Conservation (phyloP, 2,329 filamentous ascomycete species). For the Ophidiomyces ophidiicola region DNA sequence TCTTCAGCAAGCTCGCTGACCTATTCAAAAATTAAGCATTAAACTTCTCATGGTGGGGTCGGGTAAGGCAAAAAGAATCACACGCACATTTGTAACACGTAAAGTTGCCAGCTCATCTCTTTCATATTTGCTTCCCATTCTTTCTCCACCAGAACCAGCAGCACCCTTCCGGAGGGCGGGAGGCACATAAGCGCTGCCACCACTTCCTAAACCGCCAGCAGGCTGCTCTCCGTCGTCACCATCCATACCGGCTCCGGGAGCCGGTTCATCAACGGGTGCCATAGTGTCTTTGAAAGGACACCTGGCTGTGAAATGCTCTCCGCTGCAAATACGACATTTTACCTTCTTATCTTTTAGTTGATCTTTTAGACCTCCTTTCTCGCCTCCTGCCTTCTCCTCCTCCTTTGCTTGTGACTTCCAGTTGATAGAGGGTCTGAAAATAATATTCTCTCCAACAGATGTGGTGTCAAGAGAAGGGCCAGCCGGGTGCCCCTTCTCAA, state of each 20-base stretch:
- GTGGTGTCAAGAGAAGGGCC: slow-evolving; percentile 85
- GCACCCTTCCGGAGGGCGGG: slow-evolving; percentile 71
- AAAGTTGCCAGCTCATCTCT: slow-evolving; percentile 92
- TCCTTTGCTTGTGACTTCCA: slow-evolving; percentile 87
- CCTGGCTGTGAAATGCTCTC: slow-evolving; percentile 97
- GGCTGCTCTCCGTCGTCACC: slow-evolving; percentile 36
- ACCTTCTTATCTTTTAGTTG: slow-evolving; percentile 96
- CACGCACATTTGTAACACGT: slow-evolving; percentile 88
- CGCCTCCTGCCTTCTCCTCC: slow-evolving; percentile 36
- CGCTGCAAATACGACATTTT: slow-evolving; percentile 97
- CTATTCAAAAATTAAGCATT: slow-evolving; percentile 35
- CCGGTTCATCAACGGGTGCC: slow-evolving; percentile 51
- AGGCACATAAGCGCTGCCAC: slow-evolving; percentile 81
- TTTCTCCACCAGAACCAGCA: slow-evolving; percentile 51
- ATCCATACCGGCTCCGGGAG: slow-evolving; percentile 34
- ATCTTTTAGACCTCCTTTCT: slow-evolving; percentile 53
- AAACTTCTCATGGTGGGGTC: too few relatives aligned
- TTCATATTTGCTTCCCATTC: slow-evolving; percentile 89
- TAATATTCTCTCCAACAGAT: slow-evolving; percentile 91
- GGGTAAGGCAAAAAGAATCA: slow-evolving; percentile 20
- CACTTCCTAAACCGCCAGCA: slow-evolving; percentile 45
- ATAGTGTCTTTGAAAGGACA: slow-evolving; percentile 99
- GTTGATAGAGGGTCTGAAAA: slow-evolving; percentile 84
- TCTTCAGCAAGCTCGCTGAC: slow-evolving; percentile 97
- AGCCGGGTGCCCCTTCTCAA: slow-evolving; percentile 68